Evolutionary conservation across 345 rosid species (phyloP).

Genomic region (Gossypium ekmanianum): DNA sequence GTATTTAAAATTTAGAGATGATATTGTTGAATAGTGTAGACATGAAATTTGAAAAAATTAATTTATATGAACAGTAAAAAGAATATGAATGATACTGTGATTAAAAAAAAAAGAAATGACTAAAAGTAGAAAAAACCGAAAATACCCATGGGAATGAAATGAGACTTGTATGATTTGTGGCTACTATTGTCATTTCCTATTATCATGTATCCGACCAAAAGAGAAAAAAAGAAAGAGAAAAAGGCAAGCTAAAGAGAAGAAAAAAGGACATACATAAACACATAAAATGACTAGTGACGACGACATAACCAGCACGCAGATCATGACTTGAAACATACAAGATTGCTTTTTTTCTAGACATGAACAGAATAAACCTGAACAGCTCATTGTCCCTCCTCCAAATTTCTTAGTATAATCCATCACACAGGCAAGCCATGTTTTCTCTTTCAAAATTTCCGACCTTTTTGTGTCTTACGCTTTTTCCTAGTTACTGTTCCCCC

Average conservation of each 20-base stretch:
- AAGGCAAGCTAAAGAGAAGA: not conserved
- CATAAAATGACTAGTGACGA: not conserved
- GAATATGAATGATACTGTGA: no score
- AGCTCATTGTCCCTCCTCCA: slow-evolving; percentile 36
- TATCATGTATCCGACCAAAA: no score
- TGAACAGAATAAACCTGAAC: slow-evolving; percentile 30
- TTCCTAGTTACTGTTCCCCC: slow-evolving; percentile 23
- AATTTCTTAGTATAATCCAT: not conserved
- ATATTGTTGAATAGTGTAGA: fast-evolving
- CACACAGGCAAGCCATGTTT: not conserved
- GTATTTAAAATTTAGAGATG: no score
- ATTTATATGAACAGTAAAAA: no score
- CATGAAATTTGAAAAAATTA: fast-evolving
- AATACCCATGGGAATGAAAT: slow-evolving; percentile 3
- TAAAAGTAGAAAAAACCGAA: not conserved
- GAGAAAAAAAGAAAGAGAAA: not conserved
- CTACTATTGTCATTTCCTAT: slow-evolving; percentile 20
- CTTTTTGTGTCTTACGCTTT: slow-evolving; percentile 34
- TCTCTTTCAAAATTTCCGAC: slow-evolving; percentile 18
- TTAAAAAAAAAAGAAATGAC: not conserved
- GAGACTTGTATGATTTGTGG: not conserved
- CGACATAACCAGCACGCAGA: slow-evolving; percentile 7
- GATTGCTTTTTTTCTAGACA: slow-evolving; percentile 24
- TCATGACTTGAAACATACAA: slow-evolving; percentile 25
- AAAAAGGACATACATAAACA: not conserved